Evolutionary conservation across 2,329 filamentous ascomycete genomes (phyloP).

Genomic region (Apiospora malaysiana): DNA sequence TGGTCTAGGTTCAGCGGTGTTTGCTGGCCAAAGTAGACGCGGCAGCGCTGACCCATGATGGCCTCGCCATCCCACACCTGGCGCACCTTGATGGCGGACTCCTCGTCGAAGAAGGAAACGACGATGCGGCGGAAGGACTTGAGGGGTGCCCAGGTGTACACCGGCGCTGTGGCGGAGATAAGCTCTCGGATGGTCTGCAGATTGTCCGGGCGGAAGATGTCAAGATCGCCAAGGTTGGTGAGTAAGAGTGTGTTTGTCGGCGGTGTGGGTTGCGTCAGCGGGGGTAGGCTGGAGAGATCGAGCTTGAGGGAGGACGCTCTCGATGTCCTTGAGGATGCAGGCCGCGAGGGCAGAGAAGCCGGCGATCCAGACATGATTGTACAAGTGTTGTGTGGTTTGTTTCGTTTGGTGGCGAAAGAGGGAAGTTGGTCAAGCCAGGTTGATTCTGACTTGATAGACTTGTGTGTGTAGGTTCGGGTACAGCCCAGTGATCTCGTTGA

Average conservation of each 20-base stretch:
- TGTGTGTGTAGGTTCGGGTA: not conserved
- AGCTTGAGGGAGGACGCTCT: constrained; percentile 61
- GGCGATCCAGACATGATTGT: constrained; percentile 32
- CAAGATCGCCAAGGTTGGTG: constrained; percentile 75
- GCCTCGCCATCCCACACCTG: constrained; percentile 75
- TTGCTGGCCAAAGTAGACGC: constrained; percentile 71
- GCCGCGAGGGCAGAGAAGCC: constrained; percentile 38
- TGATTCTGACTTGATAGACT: not conserved
- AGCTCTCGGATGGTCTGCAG: constrained; percentile 75
- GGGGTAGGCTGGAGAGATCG: constrained; percentile 75
- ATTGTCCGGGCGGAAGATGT: constrained; percentile 77
- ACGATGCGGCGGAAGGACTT: constrained; percentile 85
- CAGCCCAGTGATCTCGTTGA: not conserved
- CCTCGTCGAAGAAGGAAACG: constrained; percentile 75
- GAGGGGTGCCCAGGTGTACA: constrained; percentile 80
- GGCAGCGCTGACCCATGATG: constrained; percentile 72
- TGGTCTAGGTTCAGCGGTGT: constrained; percentile 58
- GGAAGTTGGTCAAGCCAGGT: not conserved
- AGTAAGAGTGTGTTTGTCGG: constrained; percentile 86
- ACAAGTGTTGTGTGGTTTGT: not conserved
- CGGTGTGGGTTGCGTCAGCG: constrained; percentile 72
- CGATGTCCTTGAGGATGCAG: constrained; percentile 48
- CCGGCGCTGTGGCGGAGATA: constrained; percentile 70
- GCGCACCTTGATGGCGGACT: constrained; percentile 73
- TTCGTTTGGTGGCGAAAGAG: constrained; percentile 16